Conservation (phyloP, 148 eudicot species). For the Rhododendron henanense region DNA sequence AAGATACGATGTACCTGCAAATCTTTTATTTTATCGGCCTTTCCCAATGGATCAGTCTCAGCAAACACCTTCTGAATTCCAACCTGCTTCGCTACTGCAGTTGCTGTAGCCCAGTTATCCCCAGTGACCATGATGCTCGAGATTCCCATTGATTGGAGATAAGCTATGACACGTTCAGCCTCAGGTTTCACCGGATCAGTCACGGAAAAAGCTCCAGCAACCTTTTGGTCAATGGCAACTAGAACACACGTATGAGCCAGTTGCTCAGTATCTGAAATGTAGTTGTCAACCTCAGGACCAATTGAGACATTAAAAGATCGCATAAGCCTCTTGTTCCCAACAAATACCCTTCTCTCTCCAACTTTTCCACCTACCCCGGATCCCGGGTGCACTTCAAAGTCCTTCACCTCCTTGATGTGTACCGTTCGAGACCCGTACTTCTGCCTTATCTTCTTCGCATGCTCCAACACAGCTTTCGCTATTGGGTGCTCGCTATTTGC, state of each 20-base stretch:
- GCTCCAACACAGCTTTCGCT: slow-evolving; percentile 80
- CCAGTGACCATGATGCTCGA: slow-evolving; percentile 94
- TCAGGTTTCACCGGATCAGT: slow-evolving; percentile 97
- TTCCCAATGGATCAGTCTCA: slow-evolving; percentile 87
- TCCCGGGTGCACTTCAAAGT: slow-evolving; percentile 92
- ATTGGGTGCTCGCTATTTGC: slow-evolving; percentile 94
- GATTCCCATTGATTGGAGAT: slow-evolving; percentile 68
- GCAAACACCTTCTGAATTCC: slow-evolving; percentile 80
- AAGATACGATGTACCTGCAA: slow-evolving; percentile 57
- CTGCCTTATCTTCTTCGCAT: slow-evolving; percentile 62
- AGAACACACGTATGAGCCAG: slow-evolving; percentile 83
- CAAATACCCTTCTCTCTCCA: slow-evolving; percentile 59
- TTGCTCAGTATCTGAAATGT: slow-evolving; percentile 55
- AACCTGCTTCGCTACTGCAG: slow-evolving; percentile 74
- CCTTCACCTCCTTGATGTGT: slow-evolving; percentile 56
- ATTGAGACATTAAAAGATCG: slow-evolving; percentile 45
- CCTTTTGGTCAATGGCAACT: slow-evolving; percentile 69
- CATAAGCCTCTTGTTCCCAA: slow-evolving; percentile 91
- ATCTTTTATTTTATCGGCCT: slow-evolving; percentile 86
- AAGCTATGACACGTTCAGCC: slow-evolving; percentile 66
- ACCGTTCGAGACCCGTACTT: slow-evolving; percentile 36
- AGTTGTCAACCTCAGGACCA: slow-evolving; percentile 51
- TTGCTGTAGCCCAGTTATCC: slow-evolving; percentile 95
- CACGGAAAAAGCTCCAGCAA: slow-evolving; percentile 86
- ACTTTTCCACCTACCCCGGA: slow-evolving; percentile 90